Percentiles rank a stretch among this genome's conserved stretches.
Evolutionary conservation across 129 eudicot genomes (phyloP).

Genomic region (Smallanthus sonchifolius): DNA sequence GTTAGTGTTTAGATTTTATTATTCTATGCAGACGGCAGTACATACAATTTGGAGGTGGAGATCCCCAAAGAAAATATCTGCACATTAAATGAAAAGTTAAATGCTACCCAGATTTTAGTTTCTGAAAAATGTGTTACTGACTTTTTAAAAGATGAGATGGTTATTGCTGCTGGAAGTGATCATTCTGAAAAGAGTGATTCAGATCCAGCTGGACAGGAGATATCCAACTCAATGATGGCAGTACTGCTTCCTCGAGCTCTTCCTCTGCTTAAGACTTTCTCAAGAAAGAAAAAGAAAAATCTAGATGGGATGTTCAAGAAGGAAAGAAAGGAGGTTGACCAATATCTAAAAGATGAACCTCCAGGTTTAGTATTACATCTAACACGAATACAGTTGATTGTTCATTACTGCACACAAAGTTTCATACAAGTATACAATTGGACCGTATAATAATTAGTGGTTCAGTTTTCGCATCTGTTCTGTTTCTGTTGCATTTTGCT

Average conservation of each 20-base stretch:
- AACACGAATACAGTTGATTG: background rate
- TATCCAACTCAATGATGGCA: conserved; percentile 78
- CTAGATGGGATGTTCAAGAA: conserved; percentile 14
- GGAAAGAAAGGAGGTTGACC: conserved; percentile 23
- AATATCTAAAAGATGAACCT: conserved; percentile 13
- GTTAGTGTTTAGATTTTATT: conserved; percentile 8
- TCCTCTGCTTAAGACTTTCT: conserved; percentile 72
- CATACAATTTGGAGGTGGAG: conserved; percentile 17
- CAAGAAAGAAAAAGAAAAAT: conserved; percentile 62
- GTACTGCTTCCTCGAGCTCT: conserved; percentile 84
- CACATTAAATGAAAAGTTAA: conserved; percentile 28
- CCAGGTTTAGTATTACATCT: conserved; percentile 39
- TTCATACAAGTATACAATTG: background rate
- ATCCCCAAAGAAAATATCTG: conserved; percentile 25
- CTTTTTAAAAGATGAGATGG: conserved; percentile 50
- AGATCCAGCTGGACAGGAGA: conserved; percentile 67
- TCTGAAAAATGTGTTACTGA: conserved; percentile 43
- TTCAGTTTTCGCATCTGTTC: conserved; percentile 9
- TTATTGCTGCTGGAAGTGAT: conserved; percentile 26
- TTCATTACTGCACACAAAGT: background rate
- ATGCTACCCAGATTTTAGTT: conserved; percentile 29
- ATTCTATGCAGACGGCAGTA: conserved; percentile 40
- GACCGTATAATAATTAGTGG: background rate
- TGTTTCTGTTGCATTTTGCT: background rate
- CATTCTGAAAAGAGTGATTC: conserved; percentile 51